These are phyloP conservation scores for Chytriomyces hyalinus DNA, from an alignment of 192 early-diverging fungal species.

Conservation along the genomic window DNA sequence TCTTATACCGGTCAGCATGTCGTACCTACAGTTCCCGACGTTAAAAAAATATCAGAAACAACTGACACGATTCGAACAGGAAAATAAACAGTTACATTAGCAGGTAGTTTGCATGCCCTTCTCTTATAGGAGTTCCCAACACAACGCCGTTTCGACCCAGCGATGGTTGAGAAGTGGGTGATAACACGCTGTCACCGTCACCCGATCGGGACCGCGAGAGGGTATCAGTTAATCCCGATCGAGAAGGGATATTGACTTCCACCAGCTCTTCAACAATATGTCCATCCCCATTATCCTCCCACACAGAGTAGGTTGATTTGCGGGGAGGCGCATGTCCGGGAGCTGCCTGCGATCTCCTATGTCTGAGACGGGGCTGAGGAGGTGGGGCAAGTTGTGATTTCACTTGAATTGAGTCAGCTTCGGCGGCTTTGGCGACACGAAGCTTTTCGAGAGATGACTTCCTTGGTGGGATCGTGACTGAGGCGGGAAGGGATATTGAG, in stretches of 20 bases:
- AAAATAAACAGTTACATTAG: conserved; percentile 65
- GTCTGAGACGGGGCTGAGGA: background rate
- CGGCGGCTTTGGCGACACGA: background rate
- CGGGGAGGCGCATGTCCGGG: conserved; percentile 1
- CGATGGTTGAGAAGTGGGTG: conserved; percentile 3
- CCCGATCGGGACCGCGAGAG: background rate
- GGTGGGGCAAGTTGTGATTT: background rate
- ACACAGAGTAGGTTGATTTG: conserved; percentile 16
- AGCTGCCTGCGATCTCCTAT: background rate
- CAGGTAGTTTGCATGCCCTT: conserved; percentile 94
- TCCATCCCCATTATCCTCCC: conserved; percentile 23
- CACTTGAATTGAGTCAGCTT: background rate
- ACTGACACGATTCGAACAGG: background rate
- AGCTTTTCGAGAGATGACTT: conserved; percentile 6
- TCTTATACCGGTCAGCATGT: conserved; percentile 96
- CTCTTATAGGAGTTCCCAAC: conserved; percentile 85
- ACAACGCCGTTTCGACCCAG: conserved; percentile 31
- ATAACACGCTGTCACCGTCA: background rate
- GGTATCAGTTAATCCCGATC: background rate
- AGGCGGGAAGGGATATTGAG: background rate
- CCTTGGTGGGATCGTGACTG: background rate
- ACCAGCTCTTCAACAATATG: conserved; percentile 19
- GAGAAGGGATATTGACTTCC: conserved; percentile 17
- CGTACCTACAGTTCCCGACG: conserved; percentile 62
- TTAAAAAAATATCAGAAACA: background rate